Evolutionary conservation across 2,329 filamentous ascomycete species (phyloP), one percentile per base, ranked within the genome.

Genomic region (Verticillium nubilum): DNA sequence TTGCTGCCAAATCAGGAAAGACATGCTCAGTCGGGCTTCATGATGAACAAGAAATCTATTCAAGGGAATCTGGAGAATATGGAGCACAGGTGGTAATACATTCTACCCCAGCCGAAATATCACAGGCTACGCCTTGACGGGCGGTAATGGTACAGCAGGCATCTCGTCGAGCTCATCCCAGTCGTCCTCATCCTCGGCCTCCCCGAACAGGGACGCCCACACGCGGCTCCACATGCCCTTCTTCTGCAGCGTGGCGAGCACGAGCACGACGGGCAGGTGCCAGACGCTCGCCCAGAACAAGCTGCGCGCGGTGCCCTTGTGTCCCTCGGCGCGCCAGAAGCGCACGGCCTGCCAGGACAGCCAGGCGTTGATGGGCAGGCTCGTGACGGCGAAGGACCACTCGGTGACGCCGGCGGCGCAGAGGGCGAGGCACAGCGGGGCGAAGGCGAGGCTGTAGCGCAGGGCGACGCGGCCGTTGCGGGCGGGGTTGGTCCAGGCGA

Each of bases 241-340:
- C 83, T 99, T 99, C 74, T 96, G 91, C 59, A 90, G 84, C 74
- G 98, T 88, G 2, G 92, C 94, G 62, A 97, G 78, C 54, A 97
- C 92, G 80, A 99, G 86, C 50, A 98, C 83, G 27, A 89, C 89
- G 0, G 95, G 95, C 54, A 99, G 74, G 76, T 97, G 93, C 95
- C 94, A 98, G 10, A 99, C 92, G 72, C 92, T 97, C 1, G 95
- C 93, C 95, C 95, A 99, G 74, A 99, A 99, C 57, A 99, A 74
- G 0, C 89, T 88, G 59, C 92, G 84, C 2, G 95, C 93, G 19
- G 85, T 91, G 2, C 93, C 93, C 66, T 88, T 87, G 62, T 88
- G 84, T 13, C 94, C 94, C 67, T 92, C 85, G 28, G 85, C 78
- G 63, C 82, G 84, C 88, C 90, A 97, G 76, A 98, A 97, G 37